Conservation (phyloP, 768 basidiomycete genomes). For the Candolleomyces eurysporus region DNA sequence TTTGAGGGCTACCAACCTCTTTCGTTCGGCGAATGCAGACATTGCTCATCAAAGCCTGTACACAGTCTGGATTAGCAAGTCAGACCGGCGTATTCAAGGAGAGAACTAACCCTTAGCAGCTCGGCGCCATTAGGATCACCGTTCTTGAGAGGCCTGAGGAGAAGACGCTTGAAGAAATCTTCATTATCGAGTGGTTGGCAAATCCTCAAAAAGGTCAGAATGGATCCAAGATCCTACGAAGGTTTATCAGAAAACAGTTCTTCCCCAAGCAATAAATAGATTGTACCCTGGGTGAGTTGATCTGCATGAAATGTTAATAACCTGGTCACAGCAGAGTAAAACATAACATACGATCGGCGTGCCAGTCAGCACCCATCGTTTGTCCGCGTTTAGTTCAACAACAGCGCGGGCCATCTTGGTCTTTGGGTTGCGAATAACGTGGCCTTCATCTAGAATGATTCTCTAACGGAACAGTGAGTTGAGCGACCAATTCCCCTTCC, state of each 20-base stretch:
- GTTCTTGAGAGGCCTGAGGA: conserved; percentile 74
- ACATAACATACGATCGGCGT: conserved; percentile 78
- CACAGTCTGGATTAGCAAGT: conserved; percentile 5
- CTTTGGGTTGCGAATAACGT: conserved; percentile 80
- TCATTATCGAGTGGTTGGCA: conserved; percentile 83
- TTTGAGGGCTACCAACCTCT: conserved; percentile 43
- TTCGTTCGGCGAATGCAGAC: conserved; percentile 82
- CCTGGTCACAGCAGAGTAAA: conserved; percentile 1
- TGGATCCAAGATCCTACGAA: conserved; percentile 79
- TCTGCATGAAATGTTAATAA: conserved; percentile 36
- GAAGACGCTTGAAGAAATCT: conserved; percentile 75
- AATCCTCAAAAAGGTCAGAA: conserved; percentile 81
- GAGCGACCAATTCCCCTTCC: not conserved
- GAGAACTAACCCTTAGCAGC: conserved; percentile 58
- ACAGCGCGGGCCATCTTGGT: conserved; percentile 81
- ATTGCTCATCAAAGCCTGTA: conserved; percentile 72
- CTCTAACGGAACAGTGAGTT: conserved; percentile 39
- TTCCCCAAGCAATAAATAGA: not conserved
- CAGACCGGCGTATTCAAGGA: conserved; percentile 3
- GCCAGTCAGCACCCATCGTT: conserved; percentile 79
- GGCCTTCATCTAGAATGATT: conserved; percentile 86
- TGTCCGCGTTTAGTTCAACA: conserved; percentile 59
- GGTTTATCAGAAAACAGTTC: not conserved
- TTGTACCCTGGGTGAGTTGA: conserved; percentile 71
- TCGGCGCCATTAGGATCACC: conserved; percentile 68